phyloP scores from a whole-genome alignment of 2,329 filamentous ascomycete genomes.

The Nemania bipapillata region DNA sequence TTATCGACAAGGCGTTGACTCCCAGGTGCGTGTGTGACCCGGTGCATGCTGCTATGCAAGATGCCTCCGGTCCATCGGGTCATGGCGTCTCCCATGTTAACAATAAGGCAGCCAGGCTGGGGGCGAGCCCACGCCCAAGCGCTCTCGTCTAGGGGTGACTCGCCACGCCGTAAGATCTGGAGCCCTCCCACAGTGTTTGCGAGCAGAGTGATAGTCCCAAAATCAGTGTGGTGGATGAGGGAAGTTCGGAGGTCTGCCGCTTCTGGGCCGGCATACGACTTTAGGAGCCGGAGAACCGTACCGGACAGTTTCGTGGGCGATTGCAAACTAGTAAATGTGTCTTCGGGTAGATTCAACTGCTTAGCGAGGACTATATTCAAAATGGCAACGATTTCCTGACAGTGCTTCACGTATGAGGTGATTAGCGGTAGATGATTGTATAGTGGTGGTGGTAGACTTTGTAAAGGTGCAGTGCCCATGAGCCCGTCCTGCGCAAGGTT shows the following conservation, averaged over 20 bases:
- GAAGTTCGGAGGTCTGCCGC: conserved; percentile 41
- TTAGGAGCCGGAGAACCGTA: conserved; percentile 43
- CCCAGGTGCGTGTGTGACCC: conserved; percentile 40
- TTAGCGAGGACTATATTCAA: conserved; percentile 43
- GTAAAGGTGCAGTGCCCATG: conserved; percentile 41
- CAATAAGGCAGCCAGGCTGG: conserved; percentile 43
- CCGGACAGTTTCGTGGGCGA: conserved; percentile 45
- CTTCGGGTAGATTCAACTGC: conserved; percentile 43
- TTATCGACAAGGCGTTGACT: conserved; percentile 40
- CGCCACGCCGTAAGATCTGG: background rate
- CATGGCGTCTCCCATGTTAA: conserved; percentile 45
- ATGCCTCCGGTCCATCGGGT: conserved; percentile 44
- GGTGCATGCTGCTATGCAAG: conserved; percentile 46
- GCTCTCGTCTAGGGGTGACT: background rate
- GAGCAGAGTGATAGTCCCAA: conserved; percentile 53
- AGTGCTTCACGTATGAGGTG: conserved; percentile 34
- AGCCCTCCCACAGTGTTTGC: conserved; percentile 50
- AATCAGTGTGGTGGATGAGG: conserved; percentile 52
- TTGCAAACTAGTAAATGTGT: conserved; percentile 46
- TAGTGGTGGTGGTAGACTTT: conserved; percentile 29
- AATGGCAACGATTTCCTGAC: conserved; percentile 36
- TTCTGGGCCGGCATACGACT: conserved; percentile 37
- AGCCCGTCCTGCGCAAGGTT: conserved; percentile 50
- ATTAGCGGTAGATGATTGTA: conserved; percentile 20
- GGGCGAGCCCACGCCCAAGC: conserved; percentile 45